Evolutionary conservation across 164 flowering plant genomes (phyloP).

Genomic region (Stephania cephalantha): DNA sequence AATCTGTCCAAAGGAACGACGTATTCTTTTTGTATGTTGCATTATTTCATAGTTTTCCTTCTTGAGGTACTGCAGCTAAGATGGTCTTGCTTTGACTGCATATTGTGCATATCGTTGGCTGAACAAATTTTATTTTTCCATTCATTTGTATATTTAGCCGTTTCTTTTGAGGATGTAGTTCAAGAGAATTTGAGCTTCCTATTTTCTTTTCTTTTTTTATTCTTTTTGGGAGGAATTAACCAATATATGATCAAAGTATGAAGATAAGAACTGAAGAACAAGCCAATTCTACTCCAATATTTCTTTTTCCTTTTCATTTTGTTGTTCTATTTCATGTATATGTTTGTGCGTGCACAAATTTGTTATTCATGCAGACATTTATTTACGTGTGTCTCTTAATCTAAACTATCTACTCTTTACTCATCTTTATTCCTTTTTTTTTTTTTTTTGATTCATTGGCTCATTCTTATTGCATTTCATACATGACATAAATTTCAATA

Average conservation of each 20-base stretch:
- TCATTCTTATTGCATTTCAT: not conserved
- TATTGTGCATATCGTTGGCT: not conserved
- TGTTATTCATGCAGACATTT: too few species aligned
- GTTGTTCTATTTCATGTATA: too few species aligned
- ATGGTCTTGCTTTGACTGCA: not conserved
- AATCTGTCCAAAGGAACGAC: not conserved
- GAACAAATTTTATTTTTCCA: not conserved
- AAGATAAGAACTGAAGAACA: too few species aligned
- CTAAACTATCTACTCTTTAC: too few species aligned
- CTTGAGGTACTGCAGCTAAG: not conserved
- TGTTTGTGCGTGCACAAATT: too few species aligned
- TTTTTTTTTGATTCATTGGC: not conserved
- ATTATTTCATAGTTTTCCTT: not conserved
- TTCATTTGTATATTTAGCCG: not conserved
- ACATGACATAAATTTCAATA: not conserved
- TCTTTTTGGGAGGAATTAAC: too few species aligned
- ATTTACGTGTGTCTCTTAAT: too few species aligned
- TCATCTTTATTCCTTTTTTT: too few species aligned
- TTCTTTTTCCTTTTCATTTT: too few species aligned
- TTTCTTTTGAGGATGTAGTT: not conserved
- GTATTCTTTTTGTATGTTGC: not conserved
- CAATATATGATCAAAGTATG: too few species aligned
- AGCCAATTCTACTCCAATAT: too few species aligned
- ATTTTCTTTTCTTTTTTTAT: too few species aligned
- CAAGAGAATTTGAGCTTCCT: not conserved